Base-by-base conservation (phyloP, 768 basidiomycete genomes). In the Psilocybe subaeruginosa region DNA sequence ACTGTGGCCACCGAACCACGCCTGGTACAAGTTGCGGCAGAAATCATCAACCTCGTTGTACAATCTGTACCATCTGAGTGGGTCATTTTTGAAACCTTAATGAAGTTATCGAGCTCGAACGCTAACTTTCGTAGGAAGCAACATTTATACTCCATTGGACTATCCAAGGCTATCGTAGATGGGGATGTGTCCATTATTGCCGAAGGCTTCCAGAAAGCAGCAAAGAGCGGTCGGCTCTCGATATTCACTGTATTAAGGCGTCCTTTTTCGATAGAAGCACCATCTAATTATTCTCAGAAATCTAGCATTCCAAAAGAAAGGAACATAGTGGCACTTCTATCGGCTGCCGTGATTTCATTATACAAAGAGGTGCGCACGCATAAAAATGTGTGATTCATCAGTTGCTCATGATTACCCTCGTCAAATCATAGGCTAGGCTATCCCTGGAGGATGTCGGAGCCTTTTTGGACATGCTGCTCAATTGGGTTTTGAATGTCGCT, bases 31-130 rank as follows among this genome's bases (percentile, higher is more conserved):
- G 83, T 85, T 3, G 85, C 87, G 1, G 88, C 85, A 1, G 82
- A 84, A 56, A 85, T 97, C 23, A 77, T 94, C 35, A 86, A 81
- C 37, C 70, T 89, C 8, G 74, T 98, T 3, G 80, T 87, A 3
- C 89, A 89, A 74, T 82, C 85, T 9, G 70, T 93, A 53, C 71
- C 83, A 5, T 70, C 75, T 3, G 82, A 84, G 97, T 97, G 64
- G 74, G 94, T 85, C 9, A 8, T 19, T 55, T 41, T 41, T 11
- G 19, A 50, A 14, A 33, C 52, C 23, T 61, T 63, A 17, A 7
- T 46, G 39, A 23, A 23, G 23, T 23, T 50, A 46, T 8, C 17
- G 53, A 8, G 29, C 52, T 64, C 29, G 57, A 9, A 45, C 54
- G n/a, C 11, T 53, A 35, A 60, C 53, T 31, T 30, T 33, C 27